phyloP scores from a whole-genome alignment of 306 rosid genomes.

The Prunus padus region DNA sequence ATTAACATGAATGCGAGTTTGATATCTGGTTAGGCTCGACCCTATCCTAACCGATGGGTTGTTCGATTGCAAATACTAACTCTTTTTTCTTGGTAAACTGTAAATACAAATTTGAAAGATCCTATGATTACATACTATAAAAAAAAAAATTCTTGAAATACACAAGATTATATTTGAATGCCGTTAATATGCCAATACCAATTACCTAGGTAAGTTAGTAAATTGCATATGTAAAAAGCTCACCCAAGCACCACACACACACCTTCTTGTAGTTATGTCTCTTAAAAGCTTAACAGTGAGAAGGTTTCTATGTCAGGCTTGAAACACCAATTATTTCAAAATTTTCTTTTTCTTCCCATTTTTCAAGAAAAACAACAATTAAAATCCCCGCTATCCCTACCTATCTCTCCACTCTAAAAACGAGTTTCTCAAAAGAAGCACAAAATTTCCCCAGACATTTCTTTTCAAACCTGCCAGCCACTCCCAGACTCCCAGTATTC shows the following conservation, averaged over 20 bases:
- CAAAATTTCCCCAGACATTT: background rate
- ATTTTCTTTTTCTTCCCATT: slow-evolving; percentile 24
- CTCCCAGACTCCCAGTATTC: background rate
- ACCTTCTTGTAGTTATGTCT: slow-evolving; percentile 38
- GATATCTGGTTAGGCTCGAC: too few species aligned
- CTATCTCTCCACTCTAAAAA: background rate
- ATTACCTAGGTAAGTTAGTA: too few species aligned
- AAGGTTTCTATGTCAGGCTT: slow-evolving; percentile 37
- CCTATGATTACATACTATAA: too few species aligned
- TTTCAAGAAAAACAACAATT: slow-evolving; percentile 33
- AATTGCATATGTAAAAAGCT: too few species aligned
- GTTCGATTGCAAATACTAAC: too few species aligned
- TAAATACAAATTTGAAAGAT: too few species aligned
- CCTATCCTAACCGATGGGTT: too few species aligned
- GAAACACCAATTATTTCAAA: slow-evolving; percentile 21
- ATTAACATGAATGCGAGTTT: too few species aligned
- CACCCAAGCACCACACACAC: slow-evolving; percentile 3
- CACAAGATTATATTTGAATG: background rate
- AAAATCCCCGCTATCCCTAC: background rate
- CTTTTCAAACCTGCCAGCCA: background rate
- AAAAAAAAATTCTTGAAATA: too few species aligned
- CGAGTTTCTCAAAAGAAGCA: slow-evolving; percentile 16
- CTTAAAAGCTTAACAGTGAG: slow-evolving; percentile 28
- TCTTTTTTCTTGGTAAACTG: too few species aligned
- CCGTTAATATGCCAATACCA: background rate